Percentiles rank a stretch among this genome's conserved stretches.
These are phyloP conservation scores for Trebouxia sp. DNA, from an alignment of 139 green algal genomes.

Conservation along the genomic window DNA sequence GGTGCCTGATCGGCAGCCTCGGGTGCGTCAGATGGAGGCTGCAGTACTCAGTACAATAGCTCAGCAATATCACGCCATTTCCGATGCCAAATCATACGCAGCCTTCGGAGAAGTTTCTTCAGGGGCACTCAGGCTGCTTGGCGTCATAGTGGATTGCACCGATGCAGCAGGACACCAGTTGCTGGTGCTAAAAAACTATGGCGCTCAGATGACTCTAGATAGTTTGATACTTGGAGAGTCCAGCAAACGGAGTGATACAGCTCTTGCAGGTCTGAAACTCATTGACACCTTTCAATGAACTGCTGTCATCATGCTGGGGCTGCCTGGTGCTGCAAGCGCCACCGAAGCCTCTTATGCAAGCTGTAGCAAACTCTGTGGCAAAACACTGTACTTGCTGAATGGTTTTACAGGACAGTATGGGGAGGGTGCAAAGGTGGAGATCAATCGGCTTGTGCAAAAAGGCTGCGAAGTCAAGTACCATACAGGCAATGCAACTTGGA, in stretches of 20 bases:
- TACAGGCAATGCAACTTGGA: constrained; percentile 3
- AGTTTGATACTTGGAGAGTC: neutral
- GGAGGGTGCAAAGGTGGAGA: constrained; percentile 10
- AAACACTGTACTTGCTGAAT: neutral
- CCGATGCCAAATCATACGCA: too few species aligned
- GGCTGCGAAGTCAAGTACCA: neutral
- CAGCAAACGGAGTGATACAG: neutral
- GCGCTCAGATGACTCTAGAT: neutral
- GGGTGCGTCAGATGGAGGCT: too few species aligned
- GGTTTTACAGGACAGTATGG: constrained; percentile 9
- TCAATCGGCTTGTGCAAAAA: neutral
- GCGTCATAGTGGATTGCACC: neutral
- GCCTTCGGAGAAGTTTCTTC: neutral
- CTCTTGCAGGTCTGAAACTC: neutral
- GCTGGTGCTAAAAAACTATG: neutral
- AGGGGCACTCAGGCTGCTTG: neutral
- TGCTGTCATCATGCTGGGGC: too few species aligned
- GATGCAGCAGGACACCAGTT: neutral
- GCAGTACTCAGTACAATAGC: too few species aligned
- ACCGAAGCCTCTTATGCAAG: too few species aligned
- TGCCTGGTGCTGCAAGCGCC: too few species aligned
- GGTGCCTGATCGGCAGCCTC: neutral
- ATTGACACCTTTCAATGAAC: too few species aligned
- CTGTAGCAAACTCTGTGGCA: too few species aligned
- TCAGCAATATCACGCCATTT: too few species aligned